Evolutionary conservation across 306 rosid species (phyloP), one percentile per base, ranked within the genome.

Genomic region (Sindora glabra): DNA sequence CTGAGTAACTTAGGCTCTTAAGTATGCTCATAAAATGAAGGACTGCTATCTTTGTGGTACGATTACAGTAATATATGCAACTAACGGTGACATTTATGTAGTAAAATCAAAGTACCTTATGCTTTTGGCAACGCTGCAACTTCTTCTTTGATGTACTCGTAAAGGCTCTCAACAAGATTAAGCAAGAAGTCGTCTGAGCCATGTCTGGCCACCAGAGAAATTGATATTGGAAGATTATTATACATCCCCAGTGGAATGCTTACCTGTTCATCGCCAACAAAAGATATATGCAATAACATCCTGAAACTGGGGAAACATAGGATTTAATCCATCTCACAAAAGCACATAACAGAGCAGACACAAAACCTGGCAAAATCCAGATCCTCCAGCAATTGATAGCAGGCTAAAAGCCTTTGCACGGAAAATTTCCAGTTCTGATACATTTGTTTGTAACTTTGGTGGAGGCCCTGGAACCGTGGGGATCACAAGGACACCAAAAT

Each of bases 381-480:
- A 89, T 40, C 86, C 89, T 48, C 89, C 96, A 36, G 84, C 95
- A 68, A 92, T 78, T 56, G 99, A 86, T 14, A 80, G 81, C 72
- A 92, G 70, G 79, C 90, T 77, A 67, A 80, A 83, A 33, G 90
- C 90, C 62, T 65, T 80, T 15, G 78, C 82, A 29, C 84, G 95
- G 46, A 80, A 83, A n/a, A 26, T 22, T 21, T 77, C 94, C 16
- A 83, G 71, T 14, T 71, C 68, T 13, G 74, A 56, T 70, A 83
- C 7, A 42, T 74, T 71, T 42, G 81, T 78, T 59, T 60, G 77
- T 32, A 78, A 71, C 70, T 84, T 89, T 47, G 96, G 99, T 33
- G 99, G 99, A 39, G 85, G 74, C 10, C 94, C 96, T 22, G 89
- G 95, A 62, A 89, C 87, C 2, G 95, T 89, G 27, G 99, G 96